Evolutionary conservation across 495 filamentous ascomycete species (phyloP).

Genomic region (Staphylotrichum longicolle): DNA sequence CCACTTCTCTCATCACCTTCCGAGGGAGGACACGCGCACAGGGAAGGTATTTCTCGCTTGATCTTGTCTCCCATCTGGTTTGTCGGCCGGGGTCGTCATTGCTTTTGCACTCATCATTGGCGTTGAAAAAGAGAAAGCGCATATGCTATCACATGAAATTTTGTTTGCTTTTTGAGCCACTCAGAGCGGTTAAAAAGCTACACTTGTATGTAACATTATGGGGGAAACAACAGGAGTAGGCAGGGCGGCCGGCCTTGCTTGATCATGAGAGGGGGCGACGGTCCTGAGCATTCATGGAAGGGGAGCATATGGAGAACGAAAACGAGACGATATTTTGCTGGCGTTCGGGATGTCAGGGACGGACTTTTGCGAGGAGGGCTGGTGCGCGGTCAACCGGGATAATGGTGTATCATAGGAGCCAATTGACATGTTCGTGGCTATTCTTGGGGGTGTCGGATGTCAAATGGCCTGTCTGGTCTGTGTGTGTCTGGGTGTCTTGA

Average conservation of each 20-base stretch:
- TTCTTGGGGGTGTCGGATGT: background rate
- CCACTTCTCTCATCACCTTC: background rate
- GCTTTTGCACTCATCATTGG: constrained; percentile 21
- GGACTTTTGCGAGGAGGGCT: constrained; percentile 4
- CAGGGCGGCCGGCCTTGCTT: background rate
- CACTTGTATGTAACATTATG: constrained; percentile 14
- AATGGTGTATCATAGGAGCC: constrained; percentile 15
- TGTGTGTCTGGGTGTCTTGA: too few relatives aligned
- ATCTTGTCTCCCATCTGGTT: constrained; percentile 21
- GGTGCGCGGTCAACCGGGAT: constrained; percentile 12
- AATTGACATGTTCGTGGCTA: constrained; percentile 12
- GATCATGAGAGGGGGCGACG: background rate
- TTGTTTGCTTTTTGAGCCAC: constrained; percentile 7
- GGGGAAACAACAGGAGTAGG: background rate
- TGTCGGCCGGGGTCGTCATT: constrained; percentile 19
- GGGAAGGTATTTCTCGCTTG: constrained; percentile 10
- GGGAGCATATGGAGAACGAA: constrained; percentile 6
- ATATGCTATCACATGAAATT: constrained; percentile 16
- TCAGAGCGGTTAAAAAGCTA: constrained; percentile 4
- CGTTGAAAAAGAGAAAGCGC: constrained; percentile 27
- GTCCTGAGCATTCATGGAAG: constrained; percentile 6
- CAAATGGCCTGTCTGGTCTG: too few relatives aligned
- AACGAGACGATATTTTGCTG: constrained; percentile 20
- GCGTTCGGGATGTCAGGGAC: constrained; percentile 19
- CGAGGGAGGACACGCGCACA: constrained; percentile 5